Evolutionary conservation across 208 protist genomes (phyloP), one percentile per base, ranked within the genome.

Genomic region (Trypanosoma congolense): DNA sequence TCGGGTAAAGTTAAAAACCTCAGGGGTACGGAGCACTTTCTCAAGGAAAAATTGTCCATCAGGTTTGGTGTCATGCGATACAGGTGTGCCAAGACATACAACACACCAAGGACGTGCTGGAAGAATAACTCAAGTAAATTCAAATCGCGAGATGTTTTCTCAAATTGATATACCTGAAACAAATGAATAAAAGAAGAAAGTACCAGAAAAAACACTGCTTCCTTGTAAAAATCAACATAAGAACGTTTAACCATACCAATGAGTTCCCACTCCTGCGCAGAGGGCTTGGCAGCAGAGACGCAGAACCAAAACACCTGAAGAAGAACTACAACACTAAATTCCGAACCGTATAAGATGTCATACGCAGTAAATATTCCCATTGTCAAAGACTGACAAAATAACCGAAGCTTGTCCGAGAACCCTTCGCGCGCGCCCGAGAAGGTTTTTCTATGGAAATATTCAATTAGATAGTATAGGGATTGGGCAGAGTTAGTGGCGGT

Each of bases 51-150:
- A 60, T 91, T 92, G 46, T 88, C 82, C 44, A 73, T 75, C n/a
- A 89, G 30, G 61, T 92, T 94, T 2, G 87, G 87, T 30, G 79
- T 74, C 45, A 85, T 88, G 4, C 53, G 53, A 53, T 87, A 78
- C 26, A 94, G 55, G 51, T 81, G 86, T 19, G 81, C 56, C 25
- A 85, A 38, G 4, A 94, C 73, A 56, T 92, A 90, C 4, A 88
- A 48, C 30, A 52, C 50, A 19, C 87, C 83, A 46, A 85, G 85
- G 14, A 55, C 25, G 47, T 77, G 54, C 9, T 69, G 69, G 45
- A 85, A 85, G 3, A 74, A 35, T 44, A 77, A 70, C 46, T 86
- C 75, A 16, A 38, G 19, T 56, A 3, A 18, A 51, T 54, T 35
- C 35, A 40, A 26, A 29, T 36, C 25, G 45, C 35, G 4, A 51